Evolutionary conservation across 2,329 filamentous ascomycete species (phyloP).

Genomic region (Alternaria arbusti): DNA sequence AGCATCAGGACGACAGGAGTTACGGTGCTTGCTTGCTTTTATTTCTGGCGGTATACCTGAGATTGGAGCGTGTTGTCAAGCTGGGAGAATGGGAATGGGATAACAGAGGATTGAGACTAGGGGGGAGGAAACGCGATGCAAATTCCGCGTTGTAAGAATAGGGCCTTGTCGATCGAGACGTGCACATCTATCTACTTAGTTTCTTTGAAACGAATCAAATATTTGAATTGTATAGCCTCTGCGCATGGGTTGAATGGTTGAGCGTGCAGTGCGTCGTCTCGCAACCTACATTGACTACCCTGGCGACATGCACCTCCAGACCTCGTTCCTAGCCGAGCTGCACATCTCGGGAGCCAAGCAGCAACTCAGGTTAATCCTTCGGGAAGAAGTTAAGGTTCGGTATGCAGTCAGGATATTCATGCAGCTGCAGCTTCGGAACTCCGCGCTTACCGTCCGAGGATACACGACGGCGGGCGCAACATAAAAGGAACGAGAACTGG

Average conservation of each 20-base stretch:
- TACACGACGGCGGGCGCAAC: background rate
- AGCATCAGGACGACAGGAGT: background rate
- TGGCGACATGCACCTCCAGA: background rate
- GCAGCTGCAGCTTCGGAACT: conserved; percentile 17
- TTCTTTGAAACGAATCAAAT: background rate
- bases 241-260: background rate
- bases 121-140: background rate
- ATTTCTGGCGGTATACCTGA: conserved; percentile 1
- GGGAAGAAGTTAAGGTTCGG: background rate
- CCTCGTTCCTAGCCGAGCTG: background rate
- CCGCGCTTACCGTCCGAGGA: conserved; percentile 2
- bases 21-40: conserved; percentile 2
- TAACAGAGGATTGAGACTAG: background rate
- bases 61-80: background rate
- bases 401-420: background rate
- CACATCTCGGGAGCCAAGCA: background rate
- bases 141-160: background rate
- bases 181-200: background rate
- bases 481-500: background rate
- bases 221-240: background rate
- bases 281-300: background rate
- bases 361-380: background rate
- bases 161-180: background rate
- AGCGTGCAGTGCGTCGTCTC: background rate
- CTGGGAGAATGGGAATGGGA: background rate